Percentiles rank a stretch among this genome's conserved stretches.
Conservation (phyloP, 2,329 filamentous ascomycete genomes). For the Bimuria novae-zelandiae region DNA sequence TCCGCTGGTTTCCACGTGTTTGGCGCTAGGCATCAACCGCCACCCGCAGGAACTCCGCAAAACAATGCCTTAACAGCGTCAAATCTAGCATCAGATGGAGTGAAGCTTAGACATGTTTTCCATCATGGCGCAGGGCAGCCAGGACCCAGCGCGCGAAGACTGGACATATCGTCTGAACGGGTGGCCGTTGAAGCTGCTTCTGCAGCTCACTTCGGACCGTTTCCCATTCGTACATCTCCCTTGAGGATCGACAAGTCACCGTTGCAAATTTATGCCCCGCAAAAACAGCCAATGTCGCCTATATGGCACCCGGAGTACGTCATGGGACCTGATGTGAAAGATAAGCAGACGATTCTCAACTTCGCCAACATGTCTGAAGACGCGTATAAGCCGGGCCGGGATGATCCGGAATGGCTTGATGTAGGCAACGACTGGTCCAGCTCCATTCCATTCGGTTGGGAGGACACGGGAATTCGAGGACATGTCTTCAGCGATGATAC, state of each 20-base stretch:
- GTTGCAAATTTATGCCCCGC: slow-evolving; percentile 21
- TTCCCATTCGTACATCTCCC: slow-evolving; percentile 33
- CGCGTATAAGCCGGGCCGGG: slow-evolving; percentile 39
- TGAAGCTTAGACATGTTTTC: slow-evolving; percentile 38
- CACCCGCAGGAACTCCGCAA: slow-evolving; percentile 1
- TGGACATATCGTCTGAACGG: slow-evolving; percentile 35
- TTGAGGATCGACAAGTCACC: slow-evolving; percentile 38
- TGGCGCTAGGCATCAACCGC: slow-evolving; percentile 6
- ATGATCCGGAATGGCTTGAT: slow-evolving; percentile 43
- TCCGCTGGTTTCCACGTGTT: slow-evolving; percentile 5
- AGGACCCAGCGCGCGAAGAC: slow-evolving; percentile 37
- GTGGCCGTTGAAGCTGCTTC: slow-evolving; percentile 26
- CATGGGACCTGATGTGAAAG: slow-evolving; percentile 36
- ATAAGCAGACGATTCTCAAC: slow-evolving; percentile 40
- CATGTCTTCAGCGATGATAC: slow-evolving; percentile 42
- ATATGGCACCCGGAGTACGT: slow-evolving; percentile 37
- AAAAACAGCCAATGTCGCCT: slow-evolving; percentile 32
- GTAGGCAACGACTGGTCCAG: slow-evolving; percentile 37
- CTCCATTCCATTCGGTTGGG: slow-evolving; percentile 43
- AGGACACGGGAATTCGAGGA: slow-evolving; percentile 43
- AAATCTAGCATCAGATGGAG: slow-evolving; percentile 8
- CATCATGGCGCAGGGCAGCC: slow-evolving; percentile 43
- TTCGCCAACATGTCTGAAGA: slow-evolving; percentile 45
- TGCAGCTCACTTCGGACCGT: slow-evolving; percentile 32
- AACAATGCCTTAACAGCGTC: slow-evolving; percentile 2